Base-by-base conservation (phyloP, 2,329 filamentous ascomycete species). In the Aspergillus sp. region DNA sequence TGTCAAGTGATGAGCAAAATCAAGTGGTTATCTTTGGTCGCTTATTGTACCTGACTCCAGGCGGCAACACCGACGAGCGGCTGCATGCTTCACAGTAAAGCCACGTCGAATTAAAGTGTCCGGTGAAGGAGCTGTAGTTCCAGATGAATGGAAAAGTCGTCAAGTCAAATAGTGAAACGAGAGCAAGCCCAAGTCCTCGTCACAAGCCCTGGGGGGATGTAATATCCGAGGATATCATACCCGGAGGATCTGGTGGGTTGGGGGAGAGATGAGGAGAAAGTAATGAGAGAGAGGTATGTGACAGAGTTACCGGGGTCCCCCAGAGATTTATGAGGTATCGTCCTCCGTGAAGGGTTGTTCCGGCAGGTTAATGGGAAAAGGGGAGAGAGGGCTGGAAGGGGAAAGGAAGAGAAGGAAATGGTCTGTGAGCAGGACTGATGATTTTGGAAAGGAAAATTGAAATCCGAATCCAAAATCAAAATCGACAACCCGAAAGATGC, bases 1-100 rank as follows among this genome's bases (percentile, higher is more conserved):
- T 58, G 43, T 54, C 50, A 48, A 43, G 50, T 30, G 23, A 52
- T 61, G 59, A 61, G 59, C 59, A 61, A 58, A 28, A 25, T 45
- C 28, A 32, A 61, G 32, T 50, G 50, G 25, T 30, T 13, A 23
- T 58, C 12, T 36, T 36, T 47, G 19, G 51, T 32, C 13, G 53
- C 32, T 8, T 21, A 41, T 58, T 53, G 59, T 48, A 54, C 17
- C 32, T 45, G 41, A 5, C 17, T 19, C 50, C 32, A 61, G 59
- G 59, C 39, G 41, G 58, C 45, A 51, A 59, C 43, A 47, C 49
- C 30, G 54, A 49, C 38, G 38, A 49, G 52, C 38, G 48, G 47
- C 25, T 49, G 32, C 36, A 51, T 45, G 45, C 57, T 50, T 59
- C 50, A 48, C 48, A 32, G 32, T 41, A 36, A 28, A 30, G 15